phyloP scores from a whole-genome alignment of 2,329 filamentous ascomycete genomes.

The Mycosphaerelloides madeirae region DNA sequence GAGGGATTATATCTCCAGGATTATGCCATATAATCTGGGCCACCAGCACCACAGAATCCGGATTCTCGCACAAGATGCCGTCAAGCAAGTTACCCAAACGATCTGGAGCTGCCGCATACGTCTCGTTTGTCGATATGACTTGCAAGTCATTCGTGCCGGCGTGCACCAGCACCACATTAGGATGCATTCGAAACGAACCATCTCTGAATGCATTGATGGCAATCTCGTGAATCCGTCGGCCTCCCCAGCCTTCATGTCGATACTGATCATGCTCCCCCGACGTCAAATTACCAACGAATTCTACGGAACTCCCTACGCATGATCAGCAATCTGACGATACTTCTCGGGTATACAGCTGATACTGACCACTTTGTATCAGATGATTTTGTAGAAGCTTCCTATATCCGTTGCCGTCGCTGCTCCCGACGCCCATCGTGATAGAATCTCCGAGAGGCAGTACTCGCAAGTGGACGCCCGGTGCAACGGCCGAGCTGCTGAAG shows the following conservation, averaged over 20 bases:
- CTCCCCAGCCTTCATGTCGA: too few relatives aligned
- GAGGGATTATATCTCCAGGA: neutral
- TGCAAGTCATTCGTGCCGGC: slow-evolving; percentile 1
- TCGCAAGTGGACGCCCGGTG: neutral
- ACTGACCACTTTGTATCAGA: too few relatives aligned
- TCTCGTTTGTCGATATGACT: neutral
- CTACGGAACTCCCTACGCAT: too few relatives aligned
- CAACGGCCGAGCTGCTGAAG: neutral
- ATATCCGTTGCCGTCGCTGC: slow-evolving; percentile 1
- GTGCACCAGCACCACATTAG: neutral
- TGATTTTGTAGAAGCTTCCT: too few relatives aligned
- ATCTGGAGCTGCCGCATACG: neutral
- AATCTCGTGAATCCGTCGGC: too few relatives aligned
- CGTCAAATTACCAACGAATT: too few relatives aligned
- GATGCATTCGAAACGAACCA: neutral
- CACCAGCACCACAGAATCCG: neutral
- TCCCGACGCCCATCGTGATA: neutral
- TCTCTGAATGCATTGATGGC: too few relatives aligned
- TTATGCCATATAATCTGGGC: neutral
- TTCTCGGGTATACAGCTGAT: too few relatives aligned
- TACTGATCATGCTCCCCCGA: too few relatives aligned
- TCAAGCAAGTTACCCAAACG: neutral
- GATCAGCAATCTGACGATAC: too few relatives aligned
- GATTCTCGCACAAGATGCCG: neutral
- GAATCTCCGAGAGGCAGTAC: slow-evolving; percentile 5